Percentiles rank a stretch among this genome's conserved stretches.
These are phyloP conservation scores for Stagonosporopsis vannaccii DNA, from an alignment of 2,329 filamentous ascomycete genomes.

Conservation along the genomic window DNA sequence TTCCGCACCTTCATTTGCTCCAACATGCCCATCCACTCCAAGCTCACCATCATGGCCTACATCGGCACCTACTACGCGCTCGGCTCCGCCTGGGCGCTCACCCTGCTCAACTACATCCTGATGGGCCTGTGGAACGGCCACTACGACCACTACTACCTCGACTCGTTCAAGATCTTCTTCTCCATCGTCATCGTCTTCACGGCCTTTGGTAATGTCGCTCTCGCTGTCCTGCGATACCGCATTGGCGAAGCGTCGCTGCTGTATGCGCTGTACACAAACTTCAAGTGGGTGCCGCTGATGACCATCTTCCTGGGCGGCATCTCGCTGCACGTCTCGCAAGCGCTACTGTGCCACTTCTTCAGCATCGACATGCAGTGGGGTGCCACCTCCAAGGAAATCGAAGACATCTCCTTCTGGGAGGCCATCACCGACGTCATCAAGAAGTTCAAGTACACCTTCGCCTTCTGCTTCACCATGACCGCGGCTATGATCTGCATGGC, in stretches of 20 bases:
- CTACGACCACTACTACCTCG: constrained; percentile 81
- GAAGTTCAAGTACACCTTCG: constrained; percentile 73
- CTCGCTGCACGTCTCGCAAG: constrained; percentile 80
- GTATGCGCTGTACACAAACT: constrained; percentile 61
- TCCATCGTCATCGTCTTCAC: constrained; percentile 71
- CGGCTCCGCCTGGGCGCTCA: constrained; percentile 71
- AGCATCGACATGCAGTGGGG: constrained; percentile 88
- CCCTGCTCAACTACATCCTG: constrained; percentile 73
- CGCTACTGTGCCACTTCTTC: constrained; percentile 82
- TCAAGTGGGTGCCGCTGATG: constrained; percentile 71
- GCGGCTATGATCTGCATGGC: constrained; percentile 71
- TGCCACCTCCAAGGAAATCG: constrained; percentile 81
- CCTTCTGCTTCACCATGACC: constrained; percentile 67
- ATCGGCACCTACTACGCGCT: constrained; percentile 77
- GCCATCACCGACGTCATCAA: constrained; percentile 81
- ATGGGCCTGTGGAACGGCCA: constrained; percentile 76
- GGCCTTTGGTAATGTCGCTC: constrained; percentile 65
- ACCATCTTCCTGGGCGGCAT: constrained; percentile 85
- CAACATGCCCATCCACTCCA: constrained; percentile 69
- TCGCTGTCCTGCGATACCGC: constrained; percentile 70
- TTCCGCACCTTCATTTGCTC: constrained; percentile 68
- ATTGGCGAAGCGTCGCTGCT: constrained; percentile 62
- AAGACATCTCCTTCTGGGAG: constrained; percentile 84
- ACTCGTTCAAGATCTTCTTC: constrained; percentile 73
- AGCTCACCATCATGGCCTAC: constrained; percentile 75